Conservation (phyloP, 352 stramenopile species). For the Globisporangium perplexum region DNA sequence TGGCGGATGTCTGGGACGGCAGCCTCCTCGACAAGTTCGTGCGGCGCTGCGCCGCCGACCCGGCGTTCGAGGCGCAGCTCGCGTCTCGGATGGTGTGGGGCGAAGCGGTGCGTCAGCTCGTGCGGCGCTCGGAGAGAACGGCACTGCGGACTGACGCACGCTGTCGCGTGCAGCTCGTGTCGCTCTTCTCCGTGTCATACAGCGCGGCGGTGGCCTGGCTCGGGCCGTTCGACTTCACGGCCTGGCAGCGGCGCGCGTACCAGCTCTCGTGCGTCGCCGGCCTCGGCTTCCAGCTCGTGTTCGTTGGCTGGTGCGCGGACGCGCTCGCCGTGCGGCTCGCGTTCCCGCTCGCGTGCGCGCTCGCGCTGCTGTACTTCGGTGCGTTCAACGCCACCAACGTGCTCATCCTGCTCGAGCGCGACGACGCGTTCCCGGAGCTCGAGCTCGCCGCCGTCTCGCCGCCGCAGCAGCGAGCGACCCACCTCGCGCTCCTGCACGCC, state of each 20-base stretch:
- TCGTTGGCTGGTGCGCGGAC: conserved; percentile 23
- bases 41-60: conserved; percentile 19
- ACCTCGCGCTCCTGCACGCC: conserved; percentile 7
- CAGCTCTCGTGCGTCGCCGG: conserved; percentile 29
- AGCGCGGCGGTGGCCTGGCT: conserved; percentile 36
- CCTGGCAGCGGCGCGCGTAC: conserved; percentile 38
- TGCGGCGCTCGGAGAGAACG: neutral
- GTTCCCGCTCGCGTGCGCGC: conserved; percentile 25
- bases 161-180: conserved; percentile 28
- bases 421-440: conserved; percentile 12
- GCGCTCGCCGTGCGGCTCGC: conserved; percentile 20
- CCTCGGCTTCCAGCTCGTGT: conserved; percentile 29
- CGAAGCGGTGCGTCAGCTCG: conserved; percentile 21
- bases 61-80: conserved; percentile 21
- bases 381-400: conserved; percentile 56
- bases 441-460: neutral
- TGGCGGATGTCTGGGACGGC: conserved; percentile 16
- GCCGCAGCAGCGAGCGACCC: neutral
- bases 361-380: conserved; percentile 34
- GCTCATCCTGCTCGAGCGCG: conserved; percentile 43
- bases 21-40: conserved; percentile 19
- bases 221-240: conserved; percentile 41
- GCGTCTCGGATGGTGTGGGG: conserved; percentile 25
- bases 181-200: conserved; percentile 45
- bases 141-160: too few relatives aligned